Evolutionary conservation across 129 eudicot genomes (phyloP), one percentile per base, ranked within the genome.

Genomic region (Ambrosia artemisiifolia): DNA sequence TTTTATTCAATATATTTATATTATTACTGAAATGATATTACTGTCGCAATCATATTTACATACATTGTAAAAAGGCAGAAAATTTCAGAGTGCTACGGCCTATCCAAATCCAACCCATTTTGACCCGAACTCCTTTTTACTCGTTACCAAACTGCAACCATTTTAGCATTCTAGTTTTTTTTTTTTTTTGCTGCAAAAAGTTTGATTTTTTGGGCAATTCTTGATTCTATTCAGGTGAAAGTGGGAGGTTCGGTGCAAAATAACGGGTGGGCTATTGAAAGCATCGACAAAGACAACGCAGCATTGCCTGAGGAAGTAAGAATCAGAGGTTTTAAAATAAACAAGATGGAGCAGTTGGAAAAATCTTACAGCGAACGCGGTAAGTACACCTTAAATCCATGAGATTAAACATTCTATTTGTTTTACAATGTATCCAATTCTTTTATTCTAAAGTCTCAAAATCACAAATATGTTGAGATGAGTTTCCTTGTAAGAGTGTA

Each of bases 341-440:
- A 87, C 86, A 94, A 84, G 87, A 69, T 77, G 34, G 97, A 88
- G 80, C 97, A 90, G 84, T 75, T 88, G 77, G 97, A 90, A 68
- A 83, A 78, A 66, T 75, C 78, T 12, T 83, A 71, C 75, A 67
- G 9, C 10, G 82, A 87, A 70, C 95, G 95, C 17, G 91, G 96
- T 34, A 87, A 83, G 30, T 84, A 81, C 80, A 47, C 72, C 36
- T 81, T 93, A 74, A 79, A 82, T 57, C 82, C 84, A 19, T 90
- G 84, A 94, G 46, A 49, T 61, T 38, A 19, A 46, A 44, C 77
- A 48, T 14, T 60, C 68, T 72, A 10, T 18, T 13, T 10, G 54
- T 49, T 28, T 51, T 24, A 43, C 68, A 63, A 8, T 60, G 43
- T 36, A 40, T 40, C 7, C 44, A 4, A 6, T 40, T 6, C 44